Base-by-base conservation (phyloP, 2,329 filamentous ascomycete genomes). In the Fusarium sp. region DNA sequence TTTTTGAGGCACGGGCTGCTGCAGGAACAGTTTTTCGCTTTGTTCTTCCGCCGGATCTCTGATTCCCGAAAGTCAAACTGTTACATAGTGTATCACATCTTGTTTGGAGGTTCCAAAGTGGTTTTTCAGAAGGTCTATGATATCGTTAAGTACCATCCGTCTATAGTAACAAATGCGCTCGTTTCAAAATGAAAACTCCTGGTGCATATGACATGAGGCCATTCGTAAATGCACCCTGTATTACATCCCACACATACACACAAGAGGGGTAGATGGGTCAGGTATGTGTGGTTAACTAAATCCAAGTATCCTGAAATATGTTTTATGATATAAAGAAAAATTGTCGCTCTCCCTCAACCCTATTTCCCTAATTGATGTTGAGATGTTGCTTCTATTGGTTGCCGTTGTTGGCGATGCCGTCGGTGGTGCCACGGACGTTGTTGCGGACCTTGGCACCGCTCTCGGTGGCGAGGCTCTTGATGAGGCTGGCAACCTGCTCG, bases 371-470 rank as follows among this genome's bases (percentile, higher is more conserved):
- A 19, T 54, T 46, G 62, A 42, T 60, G 44, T 52, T 62, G 53
- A 26, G 25, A 19, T 56, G 23, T 16, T 57, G 54, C 54, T 48
- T 64, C 68, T 74, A 74, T 73, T 78, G 58, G 67, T 79, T 77
- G 60, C 86, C 86, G 76, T 89, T 89, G 81, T 88, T 88, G 74
- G 85, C 87, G 70, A 89, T 89, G 66, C 84, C 74, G 70, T 69
- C 77, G 21, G 86, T 88, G 7, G 87, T 89, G 49, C 78, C 79
- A 5, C 41, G 44, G 34, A 57, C 65, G 74, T 86, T 86, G 63
- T 77, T 76, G 34, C 46, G 45, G 57, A 88, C 86, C 8, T 50
- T 43, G 7, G 85, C 83, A 42, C 83, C 83, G 4, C 83, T 82
- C 39, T 76, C 67, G n/a, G 72, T 71, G 44, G 86, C 88, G 26